phyloP scores from a whole-genome alignment of 768 basidiomycete genomes.

The Vararia minispora region DNA sequence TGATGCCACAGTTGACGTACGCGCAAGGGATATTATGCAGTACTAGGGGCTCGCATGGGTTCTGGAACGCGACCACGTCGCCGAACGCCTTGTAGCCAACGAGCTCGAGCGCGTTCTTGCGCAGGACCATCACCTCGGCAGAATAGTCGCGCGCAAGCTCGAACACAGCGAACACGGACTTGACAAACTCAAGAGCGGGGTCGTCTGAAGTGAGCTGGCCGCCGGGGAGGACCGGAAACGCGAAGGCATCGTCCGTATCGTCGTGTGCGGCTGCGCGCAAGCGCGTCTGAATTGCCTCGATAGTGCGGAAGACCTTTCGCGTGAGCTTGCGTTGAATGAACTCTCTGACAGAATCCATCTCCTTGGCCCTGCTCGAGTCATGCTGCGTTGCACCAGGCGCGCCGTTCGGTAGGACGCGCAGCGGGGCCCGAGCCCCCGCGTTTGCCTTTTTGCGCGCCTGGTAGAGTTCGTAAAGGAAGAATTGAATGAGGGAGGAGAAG shows the following conservation, averaged over 20 bases:
- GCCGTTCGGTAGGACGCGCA: constrained; percentile 58
- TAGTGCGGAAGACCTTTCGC: constrained; percentile 60
- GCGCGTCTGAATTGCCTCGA: constrained; percentile 51
- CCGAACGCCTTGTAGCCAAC: constrained; percentile 83
- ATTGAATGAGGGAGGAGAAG: constrained; percentile 62
- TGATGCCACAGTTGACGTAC: constrained; percentile 70
- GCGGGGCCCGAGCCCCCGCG: constrained; percentile 51
- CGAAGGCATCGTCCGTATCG: constrained; percentile 42
- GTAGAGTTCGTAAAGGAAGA: constrained; percentile 80
- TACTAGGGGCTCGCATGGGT: constrained; percentile 84
- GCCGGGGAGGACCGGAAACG: constrained; percentile 83
- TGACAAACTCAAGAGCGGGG: constrained; percentile 82
- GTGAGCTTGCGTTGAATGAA: constrained; percentile 79
- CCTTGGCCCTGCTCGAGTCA: constrained; percentile 58
- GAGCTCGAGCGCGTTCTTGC: constrained; percentile 82
- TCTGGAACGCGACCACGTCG: constrained; percentile 73
- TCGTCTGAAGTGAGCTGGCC: constrained; percentile 70
- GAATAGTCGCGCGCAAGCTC: constrained; percentile 68
- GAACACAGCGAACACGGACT: constrained; percentile 76
- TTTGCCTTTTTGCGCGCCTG: constrained; percentile 56
- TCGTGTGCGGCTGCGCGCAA: constrained; percentile 50
- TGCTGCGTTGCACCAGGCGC: constrained; percentile 53
- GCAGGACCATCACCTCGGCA: constrained; percentile 81
- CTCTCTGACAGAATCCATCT: constrained; percentile 54
- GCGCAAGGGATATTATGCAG: constrained; percentile 81